These are phyloP conservation scores for Annulohypoxylon nitens DNA, from an alignment of 495 filamentous ascomycete species.

Conservation along the genomic window DNA sequence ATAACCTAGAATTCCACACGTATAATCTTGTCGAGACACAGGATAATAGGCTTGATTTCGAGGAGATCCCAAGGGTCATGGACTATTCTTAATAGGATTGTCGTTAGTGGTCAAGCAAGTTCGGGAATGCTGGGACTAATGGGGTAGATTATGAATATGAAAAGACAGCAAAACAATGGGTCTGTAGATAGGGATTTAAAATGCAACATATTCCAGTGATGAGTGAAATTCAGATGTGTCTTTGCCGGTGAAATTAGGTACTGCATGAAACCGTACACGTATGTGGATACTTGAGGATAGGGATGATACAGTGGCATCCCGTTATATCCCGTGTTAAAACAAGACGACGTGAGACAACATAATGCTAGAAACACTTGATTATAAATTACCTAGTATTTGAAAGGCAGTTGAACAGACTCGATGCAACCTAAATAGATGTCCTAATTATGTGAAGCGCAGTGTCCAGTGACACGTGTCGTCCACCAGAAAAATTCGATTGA, in stretches of 20 bases:
- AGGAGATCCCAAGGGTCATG: constrained; percentile 43
- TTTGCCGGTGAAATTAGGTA: constrained; percentile 7
- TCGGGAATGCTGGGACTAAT: neutral
- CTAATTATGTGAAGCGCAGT: constrained; percentile 17
- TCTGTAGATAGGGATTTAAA: constrained; percentile 6
- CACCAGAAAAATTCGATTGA: neutral
- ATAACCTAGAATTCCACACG: constrained; percentile 64
- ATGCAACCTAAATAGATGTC: constrained; percentile 18
- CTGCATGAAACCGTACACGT: constrained; percentile 5
- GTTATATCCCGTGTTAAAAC: neutral
- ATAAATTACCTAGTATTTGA: constrained; percentile 2
- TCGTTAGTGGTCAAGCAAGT: neutral
- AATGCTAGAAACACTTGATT: neutral
- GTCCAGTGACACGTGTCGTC: constrained; percentile 31
- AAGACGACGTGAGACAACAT: constrained; percentile 4
- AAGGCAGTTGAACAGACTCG: constrained; percentile 7
- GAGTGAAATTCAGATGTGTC: constrained; percentile 2
- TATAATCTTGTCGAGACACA: constrained; percentile 58
- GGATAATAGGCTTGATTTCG: constrained; percentile 51
- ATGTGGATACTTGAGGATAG: neutral
- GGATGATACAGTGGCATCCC: constrained; percentile 15
- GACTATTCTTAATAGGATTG: neutral
- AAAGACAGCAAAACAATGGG: neutral
- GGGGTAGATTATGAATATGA: neutral
- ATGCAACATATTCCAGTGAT: neutral